A percentile compares a stretch with the other conserved stretches of the same genome.
Evolutionary conservation across 225 moss, liverwort and hornwort species (phyloP).

Genomic region (Anthoceros angustus): DNA sequence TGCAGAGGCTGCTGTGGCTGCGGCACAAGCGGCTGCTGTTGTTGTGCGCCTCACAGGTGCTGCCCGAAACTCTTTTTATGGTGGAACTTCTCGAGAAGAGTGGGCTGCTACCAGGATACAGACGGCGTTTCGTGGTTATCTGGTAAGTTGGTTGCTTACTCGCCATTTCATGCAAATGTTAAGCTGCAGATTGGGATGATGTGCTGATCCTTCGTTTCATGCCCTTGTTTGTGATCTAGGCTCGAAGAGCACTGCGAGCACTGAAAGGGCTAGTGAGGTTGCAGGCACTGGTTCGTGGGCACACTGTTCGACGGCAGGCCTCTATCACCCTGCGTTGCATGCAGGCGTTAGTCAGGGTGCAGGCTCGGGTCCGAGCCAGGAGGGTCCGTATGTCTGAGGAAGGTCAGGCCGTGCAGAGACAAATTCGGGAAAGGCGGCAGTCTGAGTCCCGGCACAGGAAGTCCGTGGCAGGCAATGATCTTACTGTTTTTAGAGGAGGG

Average conservation of each 20-base stretch:
- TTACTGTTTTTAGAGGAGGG: constrained; percentile 13
- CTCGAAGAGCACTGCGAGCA: constrained; percentile 33
- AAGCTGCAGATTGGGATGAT: too few relatives aligned
- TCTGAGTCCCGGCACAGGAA: constrained; percentile 10
- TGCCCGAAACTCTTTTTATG: constrained; percentile 1
- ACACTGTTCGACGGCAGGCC: constrained; percentile 36
- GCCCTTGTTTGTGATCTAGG: constrained; percentile 8
- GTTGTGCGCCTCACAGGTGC: constrained; percentile 27
- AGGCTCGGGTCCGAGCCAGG: constrained; percentile 37
- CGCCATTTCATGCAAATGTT: too few relatives aligned
- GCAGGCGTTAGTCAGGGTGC: constrained; percentile 44
- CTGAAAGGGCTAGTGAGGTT: constrained; percentile 32
- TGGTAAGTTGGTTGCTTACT: neutral
- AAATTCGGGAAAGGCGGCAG: constrained; percentile 30
- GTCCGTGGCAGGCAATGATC: constrained; percentile 15
- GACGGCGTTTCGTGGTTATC: constrained; percentile 1
- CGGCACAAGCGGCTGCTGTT: constrained; percentile 31
- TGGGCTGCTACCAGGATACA: neutral
- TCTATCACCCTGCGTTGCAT: constrained; percentile 39
- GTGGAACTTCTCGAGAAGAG: neutral
- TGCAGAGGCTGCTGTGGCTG: constrained; percentile 34
- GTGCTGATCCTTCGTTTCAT: too few relatives aligned
- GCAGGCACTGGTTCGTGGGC: constrained; percentile 38
- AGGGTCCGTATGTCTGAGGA: constrained; percentile 46
- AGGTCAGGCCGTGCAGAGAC: constrained; percentile 38